Evolutionary conservation across 2,329 filamentous ascomycete genomes (phyloP).

Genomic region (Pseudogymnoascus verrucosus): DNA sequence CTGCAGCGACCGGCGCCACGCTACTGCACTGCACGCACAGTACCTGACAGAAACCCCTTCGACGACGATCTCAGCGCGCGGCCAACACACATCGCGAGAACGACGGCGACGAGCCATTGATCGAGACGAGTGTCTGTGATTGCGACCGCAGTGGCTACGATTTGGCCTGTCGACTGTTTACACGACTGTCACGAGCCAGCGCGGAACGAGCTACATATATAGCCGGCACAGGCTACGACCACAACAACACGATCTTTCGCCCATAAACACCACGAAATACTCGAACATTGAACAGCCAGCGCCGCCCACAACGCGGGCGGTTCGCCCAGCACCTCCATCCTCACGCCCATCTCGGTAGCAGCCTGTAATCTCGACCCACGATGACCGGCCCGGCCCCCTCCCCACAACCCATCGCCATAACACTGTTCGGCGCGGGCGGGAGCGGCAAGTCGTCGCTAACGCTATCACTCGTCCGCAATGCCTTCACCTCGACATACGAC

Average conservation of each 20-base stretch:
- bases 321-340: neutral
- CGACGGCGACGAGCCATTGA: neutral
- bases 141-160: neutral
- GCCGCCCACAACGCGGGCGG: slow-evolving; percentile 2
- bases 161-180: neutral
- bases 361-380: neutral
- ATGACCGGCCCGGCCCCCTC: slow-evolving; percentile 3
- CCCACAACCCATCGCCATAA: slow-evolving; percentile 51
- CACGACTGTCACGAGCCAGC: neutral
- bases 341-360: neutral
- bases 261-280: neutral
- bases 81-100: neutral
- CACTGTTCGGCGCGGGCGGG: slow-evolving; percentile 79
- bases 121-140: neutral
- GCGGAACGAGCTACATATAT: neutral
- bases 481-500: slow-evolving; percentile 80
- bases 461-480: slow-evolving; percentile 68
- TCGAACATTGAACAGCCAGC: neutral
- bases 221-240: neutral
- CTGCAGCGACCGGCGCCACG: neutral
- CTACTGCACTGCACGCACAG: neutral
- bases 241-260: neutral
- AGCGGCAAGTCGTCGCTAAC: slow-evolving; percentile 83
- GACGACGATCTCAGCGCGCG: neutral
- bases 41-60: neutral